Evolutionary conservation across 495 filamentous ascomycete genomes (phyloP), one percentile per base, ranked within the genome.

Genomic region (Penicillium riverlandense): DNA sequence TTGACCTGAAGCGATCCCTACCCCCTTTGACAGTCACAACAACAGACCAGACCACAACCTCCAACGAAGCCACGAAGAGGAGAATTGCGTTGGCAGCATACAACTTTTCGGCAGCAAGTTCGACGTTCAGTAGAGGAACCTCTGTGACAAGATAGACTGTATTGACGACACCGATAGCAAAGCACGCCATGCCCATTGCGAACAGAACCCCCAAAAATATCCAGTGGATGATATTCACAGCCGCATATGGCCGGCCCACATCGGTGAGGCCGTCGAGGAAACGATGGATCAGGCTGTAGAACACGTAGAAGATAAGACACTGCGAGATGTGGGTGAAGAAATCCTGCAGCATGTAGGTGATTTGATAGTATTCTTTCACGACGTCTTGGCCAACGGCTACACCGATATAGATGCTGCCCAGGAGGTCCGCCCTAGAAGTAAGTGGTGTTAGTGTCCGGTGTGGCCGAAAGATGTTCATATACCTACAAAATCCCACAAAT

Each of bases 251-350:
- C 15, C 47, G 57, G 3, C 50, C 50, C 1, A 51, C 31, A 36
- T 52, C 44, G 1, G 49, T 48, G 13, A 60, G 47, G 8, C 52
- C 49, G 12, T 45, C 44, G 15, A 62, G 38, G 1, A 51, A 22
- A 13, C 38, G 29, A 28, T 62, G 53, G 15, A 56, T 50, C 22
- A 62, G 29, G 9, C 39, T 35, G 38, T 52, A 64, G 42, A 62
- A 55, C 29, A 56, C 48, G 27, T 50, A 52, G 29, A 53, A 45
- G 12, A 55, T 29, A 6, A 62, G 8, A 14, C 51, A 43, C 10
- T 40, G 14, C 1, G 33, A 40, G 8, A 49, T 2, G 8, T 52
- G 10, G 12, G 11, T 11, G 47, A 64, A 64, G 14, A 64, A 50
- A 2, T 44, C 15, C 6, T 38, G 5, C n/a, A 62, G 41, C 45